These are phyloP conservation scores for Eucommia ulmoides DNA, from an alignment of 257 asterid genomes.

Conservation along the genomic window DNA sequence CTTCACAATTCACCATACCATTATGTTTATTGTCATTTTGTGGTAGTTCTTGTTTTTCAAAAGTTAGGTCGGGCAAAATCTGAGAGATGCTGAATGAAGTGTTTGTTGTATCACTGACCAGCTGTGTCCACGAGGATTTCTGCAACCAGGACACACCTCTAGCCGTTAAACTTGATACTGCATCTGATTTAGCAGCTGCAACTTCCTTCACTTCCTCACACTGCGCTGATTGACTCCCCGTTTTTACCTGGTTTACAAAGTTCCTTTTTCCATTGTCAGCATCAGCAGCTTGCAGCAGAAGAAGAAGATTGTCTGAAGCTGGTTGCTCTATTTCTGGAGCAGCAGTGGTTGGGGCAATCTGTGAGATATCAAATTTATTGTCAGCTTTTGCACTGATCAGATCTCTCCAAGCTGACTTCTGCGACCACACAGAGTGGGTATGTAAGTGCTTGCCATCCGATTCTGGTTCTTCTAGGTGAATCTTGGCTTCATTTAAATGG, in stretches of 20 bases:
- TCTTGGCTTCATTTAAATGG: slow-evolving; percentile 5
- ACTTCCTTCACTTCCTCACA: slow-evolving; percentile 11
- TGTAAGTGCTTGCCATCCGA: slow-evolving; percentile 14
- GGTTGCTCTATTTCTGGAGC: slow-evolving; percentile 18
- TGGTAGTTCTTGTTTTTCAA: slow-evolving; percentile 26
- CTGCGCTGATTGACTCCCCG: too few relatives aligned
- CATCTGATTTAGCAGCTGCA: slow-evolving; percentile 17
- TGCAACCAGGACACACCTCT: slow-evolving; percentile 46
- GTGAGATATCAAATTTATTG: slow-evolving; percentile 33
- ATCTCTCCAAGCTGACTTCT: slow-evolving; percentile 34
- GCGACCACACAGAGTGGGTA: slow-evolving; percentile 14
- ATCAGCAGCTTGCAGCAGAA: too few relatives aligned
- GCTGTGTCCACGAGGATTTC: slow-evolving; percentile 60
- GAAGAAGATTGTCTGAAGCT: slow-evolving; percentile 13
- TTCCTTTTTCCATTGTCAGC: background rate
- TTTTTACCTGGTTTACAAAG: slow-evolving; percentile 3
- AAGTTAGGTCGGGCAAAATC: slow-evolving; percentile 30
- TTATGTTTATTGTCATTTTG: too few relatives aligned
- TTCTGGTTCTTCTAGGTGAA: slow-evolving; percentile 8
- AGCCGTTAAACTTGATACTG: slow-evolving; percentile 19
- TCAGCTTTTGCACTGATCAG: slow-evolving; percentile 23
- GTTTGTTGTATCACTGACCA: slow-evolving; percentile 33
- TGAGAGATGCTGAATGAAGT: slow-evolving; percentile 60
- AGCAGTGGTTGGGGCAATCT: slow-evolving; percentile 20
- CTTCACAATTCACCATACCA: too few relatives aligned